Base-by-base conservation (phyloP, 163 green algal genomes). In the Coccomyxa subellipsoidea region DNA sequence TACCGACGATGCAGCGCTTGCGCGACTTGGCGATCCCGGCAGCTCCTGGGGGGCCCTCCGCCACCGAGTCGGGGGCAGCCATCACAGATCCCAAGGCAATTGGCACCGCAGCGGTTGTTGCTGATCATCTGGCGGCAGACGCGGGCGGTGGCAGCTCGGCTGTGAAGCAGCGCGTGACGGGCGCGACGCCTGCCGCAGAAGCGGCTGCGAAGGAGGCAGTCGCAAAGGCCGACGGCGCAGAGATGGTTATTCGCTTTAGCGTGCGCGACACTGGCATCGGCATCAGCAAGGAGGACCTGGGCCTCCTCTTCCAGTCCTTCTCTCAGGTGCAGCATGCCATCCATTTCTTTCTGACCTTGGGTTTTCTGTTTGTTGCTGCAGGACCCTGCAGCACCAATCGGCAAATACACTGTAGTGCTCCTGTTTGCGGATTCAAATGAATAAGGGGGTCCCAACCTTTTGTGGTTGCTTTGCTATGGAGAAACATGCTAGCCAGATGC, bases 241-340 rank as follows among this genome's bases (percentile, higher is more conserved):
- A 77, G 70, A 34, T 39, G 84, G 3, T 90, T 23, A 85, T 90
- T 29, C 85, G 89, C 70, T 89, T 94, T 72, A 82, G 36, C 0
- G 88, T 96, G 36, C 80, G 80, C 8, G 92, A 96, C 85, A 95
- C 87, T 7, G 92, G 92, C 66, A 94, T 96, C 38, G 92, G 92
- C 79, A 95, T 96, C 77, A 77, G 82, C 7, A 12, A 54, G 1
- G 69, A 85, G 0, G 83, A 90, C 76, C 39, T 93, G 71, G 83
- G 75, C 8, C 82, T 85, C 4, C 88, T 97, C 0, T 96, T 97
- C 86, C 82, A 90, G 38, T 90, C 87, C n/a, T 96, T 96, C 82
- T 54, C 53, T 69, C 90, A 93, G 93, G 93, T 34, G n/a, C 90
- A 90, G 38, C 91, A 39, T 72, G 59, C 18, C n/a, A 37, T 27